Conservation (phyloP, 345 rosid species). For the Trapa bicornis region DNA sequence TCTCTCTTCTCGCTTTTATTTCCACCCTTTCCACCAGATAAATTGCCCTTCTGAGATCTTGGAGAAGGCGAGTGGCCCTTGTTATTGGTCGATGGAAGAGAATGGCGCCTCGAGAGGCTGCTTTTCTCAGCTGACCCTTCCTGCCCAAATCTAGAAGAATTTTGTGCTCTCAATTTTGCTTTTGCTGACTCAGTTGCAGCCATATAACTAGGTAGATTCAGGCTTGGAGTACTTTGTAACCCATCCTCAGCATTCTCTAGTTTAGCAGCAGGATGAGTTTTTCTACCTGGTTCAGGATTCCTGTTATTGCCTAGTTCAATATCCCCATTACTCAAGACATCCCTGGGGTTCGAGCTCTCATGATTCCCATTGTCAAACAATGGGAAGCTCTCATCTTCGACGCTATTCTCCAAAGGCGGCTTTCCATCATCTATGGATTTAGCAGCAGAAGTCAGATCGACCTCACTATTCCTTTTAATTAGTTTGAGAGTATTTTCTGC, state of each 20-base stretch:
- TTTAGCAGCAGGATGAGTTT: conserved; percentile 31
- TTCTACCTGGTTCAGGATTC: conserved; percentile 29
- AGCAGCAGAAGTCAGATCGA: conserved; percentile 22
- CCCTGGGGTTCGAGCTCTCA: conserved; percentile 26
- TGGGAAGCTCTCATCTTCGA: conserved; percentile 29
- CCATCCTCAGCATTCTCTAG: conserved; percentile 62
- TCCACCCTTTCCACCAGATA: conserved; percentile 41
- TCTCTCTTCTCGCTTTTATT: conserved; percentile 57
- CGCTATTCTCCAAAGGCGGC: conserved; percentile 21
- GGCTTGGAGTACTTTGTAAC: conserved; percentile 44
- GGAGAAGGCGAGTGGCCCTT: conserved; percentile 68
- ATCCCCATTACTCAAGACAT: conserved; percentile 41
- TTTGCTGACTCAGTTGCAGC: conserved; percentile 84
- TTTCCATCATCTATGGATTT: conserved; percentile 24
- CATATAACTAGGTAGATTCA: conserved; percentile 81
- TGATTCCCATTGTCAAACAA: conserved; percentile 28
- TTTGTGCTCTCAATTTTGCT: conserved; percentile 77
- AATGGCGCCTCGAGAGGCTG: conserved; percentile 48
- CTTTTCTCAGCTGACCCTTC: conserved; percentile 42
- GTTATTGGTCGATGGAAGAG: conserved; percentile 51
- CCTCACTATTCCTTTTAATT: conserved; percentile 24
- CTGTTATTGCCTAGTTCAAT: neutral
- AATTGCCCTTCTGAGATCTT: conserved; percentile 45
- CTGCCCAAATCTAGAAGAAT: conserved; percentile 54
- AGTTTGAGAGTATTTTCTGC: conserved; percentile 20